Evolutionary conservation across 768 basidiomycete genomes (phyloP), one percentile per base, ranked within the genome.

Genomic region (Rhodotorula taiwanensis): DNA sequence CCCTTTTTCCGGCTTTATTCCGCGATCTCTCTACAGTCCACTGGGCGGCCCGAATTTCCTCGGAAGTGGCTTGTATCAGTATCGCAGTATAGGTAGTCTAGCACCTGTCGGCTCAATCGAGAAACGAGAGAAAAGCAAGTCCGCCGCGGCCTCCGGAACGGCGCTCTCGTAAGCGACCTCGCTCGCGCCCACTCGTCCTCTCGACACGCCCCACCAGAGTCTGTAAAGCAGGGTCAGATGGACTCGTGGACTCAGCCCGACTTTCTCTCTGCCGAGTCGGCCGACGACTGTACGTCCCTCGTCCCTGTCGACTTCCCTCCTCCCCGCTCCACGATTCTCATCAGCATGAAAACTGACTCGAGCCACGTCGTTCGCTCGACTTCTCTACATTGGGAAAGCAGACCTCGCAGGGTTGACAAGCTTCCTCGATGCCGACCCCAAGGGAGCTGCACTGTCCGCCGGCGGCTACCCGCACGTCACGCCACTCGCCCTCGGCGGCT

Each of bases 381-480:
- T n/a, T n/a, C n/a, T n/a, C n/a, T n/a, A n/a, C n/a, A n/a, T 39
- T 39, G 10, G 10, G 36, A 39, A 39, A 39, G 18, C 56, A 66
- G 64, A 66, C 51, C 59, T 66, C 49, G 49, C 51, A 8, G 42
- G 34, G 5, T 54, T 60, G 20, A 1, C 50, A 13, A 47, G 30
- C 54, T 66, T 60, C 55, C 55, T 66, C 34, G 50, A 56, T 25
- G 55, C 39, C 25, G 21, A 52, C 31, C 5, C 34, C 25, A n/a
- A 41, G 25, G 23, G 13, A 20, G 21, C 5, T 34, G 21, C 21
- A 4, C 47, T 3, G 4, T n/a, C n/a, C n/a, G n/a, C n/a, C n/a
- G n/a, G n/a, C n/a, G n/a, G n/a, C n/a, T 18, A 31, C 4, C n/a
- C 44, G 23, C 30, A 30, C 11, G 16, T 48, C 33, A 5, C 31